Conservation (phyloP, 2,329 filamentous ascomycete species). For the Lecanosticta acicola region DNA sequence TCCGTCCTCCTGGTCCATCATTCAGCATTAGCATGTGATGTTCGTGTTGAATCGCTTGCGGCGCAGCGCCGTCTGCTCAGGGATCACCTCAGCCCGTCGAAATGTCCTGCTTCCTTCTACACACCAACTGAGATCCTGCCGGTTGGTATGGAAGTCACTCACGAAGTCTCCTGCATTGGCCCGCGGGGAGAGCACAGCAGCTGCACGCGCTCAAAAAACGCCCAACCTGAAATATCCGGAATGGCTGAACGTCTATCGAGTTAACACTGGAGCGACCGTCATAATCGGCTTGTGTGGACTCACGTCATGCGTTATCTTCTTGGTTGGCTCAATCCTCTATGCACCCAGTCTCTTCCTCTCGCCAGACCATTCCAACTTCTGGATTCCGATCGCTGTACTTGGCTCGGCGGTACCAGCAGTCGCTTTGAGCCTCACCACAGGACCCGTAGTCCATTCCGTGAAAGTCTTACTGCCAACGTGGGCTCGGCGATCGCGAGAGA, state of each 20-base stretch:
- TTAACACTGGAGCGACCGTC: slow-evolving; percentile 60
- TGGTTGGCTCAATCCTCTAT: slow-evolving; percentile 42
- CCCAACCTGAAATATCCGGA: slow-evolving; percentile 45
- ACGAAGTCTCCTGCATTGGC: background rate
- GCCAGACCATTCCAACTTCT: slow-evolving; percentile 39
- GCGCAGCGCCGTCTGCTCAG: background rate
- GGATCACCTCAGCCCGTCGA: background rate
- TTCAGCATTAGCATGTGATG: background rate
- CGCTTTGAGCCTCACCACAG: background rate
- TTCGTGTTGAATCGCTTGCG: background rate
- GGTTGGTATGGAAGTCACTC: background rate
- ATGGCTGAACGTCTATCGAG: slow-evolving; percentile 65
- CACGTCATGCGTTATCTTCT: slow-evolving; percentile 61
- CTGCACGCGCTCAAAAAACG: slow-evolving; percentile 2
- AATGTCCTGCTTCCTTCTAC: too few relatives aligned
- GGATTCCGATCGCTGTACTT: slow-evolving; percentile 34
- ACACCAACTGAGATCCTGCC: too few relatives aligned
- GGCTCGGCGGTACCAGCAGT: slow-evolving; percentile 46
- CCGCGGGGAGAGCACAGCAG: slow-evolving; percentile 4
- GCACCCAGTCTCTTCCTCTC: slow-evolving; percentile 52
- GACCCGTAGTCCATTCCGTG: background rate
- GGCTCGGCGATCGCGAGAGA: background rate
- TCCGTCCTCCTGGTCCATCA: too few relatives aligned
- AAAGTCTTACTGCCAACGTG: background rate
- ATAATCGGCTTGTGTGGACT: slow-evolving; percentile 67